Evolutionary conservation across 495 filamentous ascomycete genomes (phyloP).

Genomic region (Schizothecium vesticola): DNA sequence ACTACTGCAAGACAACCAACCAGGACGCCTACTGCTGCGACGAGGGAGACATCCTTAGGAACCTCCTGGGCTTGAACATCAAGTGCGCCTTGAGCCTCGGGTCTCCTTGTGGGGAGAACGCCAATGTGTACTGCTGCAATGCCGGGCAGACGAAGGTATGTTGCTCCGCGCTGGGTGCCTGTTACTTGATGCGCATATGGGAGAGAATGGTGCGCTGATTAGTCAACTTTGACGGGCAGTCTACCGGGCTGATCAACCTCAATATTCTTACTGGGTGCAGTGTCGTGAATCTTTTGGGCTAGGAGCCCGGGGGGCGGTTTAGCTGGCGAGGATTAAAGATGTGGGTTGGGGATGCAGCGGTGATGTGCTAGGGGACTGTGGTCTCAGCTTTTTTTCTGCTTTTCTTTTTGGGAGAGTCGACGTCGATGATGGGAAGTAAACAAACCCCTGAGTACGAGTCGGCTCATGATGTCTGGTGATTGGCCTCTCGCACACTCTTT

Average conservation of each 20-base stretch:
- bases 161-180: background rate
- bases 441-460: background rate
- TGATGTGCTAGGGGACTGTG: background rate
- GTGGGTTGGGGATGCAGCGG: background rate
- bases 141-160: background rate
- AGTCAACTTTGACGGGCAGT: background rate
- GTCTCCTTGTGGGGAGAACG: background rate
- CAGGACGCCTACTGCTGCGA: background rate
- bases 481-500: background rate
- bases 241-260: background rate
- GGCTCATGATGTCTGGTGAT: background rate
- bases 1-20: background rate
- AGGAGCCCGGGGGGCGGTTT: background rate
- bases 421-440: background rate
- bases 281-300: background rate
- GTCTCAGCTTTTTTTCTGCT: background rate
- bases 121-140: background rate
- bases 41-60: background rate
- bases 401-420: too few relatives aligned
- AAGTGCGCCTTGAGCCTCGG: background rate
- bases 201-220: background rate
- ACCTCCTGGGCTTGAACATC: background rate
- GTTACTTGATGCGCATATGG: too few relatives aligned
- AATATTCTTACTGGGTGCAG: background rate
- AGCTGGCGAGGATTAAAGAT: background rate